Base-by-base conservation (phyloP, 345 rosid species). In the Brassica napus region DNA sequence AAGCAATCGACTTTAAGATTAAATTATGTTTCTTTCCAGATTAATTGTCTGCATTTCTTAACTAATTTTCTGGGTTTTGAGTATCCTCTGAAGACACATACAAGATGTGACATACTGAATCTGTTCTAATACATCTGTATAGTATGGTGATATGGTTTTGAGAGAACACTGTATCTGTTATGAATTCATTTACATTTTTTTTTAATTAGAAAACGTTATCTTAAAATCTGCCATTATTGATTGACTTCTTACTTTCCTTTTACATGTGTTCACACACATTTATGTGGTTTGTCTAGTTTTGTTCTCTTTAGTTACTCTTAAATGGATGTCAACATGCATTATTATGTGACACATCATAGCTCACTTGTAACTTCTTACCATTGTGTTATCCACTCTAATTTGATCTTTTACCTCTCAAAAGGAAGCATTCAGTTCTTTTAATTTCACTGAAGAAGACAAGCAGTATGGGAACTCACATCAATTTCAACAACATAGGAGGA, bases 401-500 rank as follows among this genome's bases (percentile, higher is more conserved):
- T 15, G 6, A 11, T 71, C 30, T 54, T 4, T 55, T 37, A 65
- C 58, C 72, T 78, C 47, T 57, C 59, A 54, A 63, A 34, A 26
- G 42, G 39, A 52, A 77, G 76, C 14, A 34, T n/a, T 12, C 18
- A 16, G 28, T 3, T 54, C 8, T 24, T 60, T 31, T 3, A 28
- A 28, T 28, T 28, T 28, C 30, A 28, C 30, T 69, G 54, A 68
- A 65, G 16, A 26, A 69, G 49, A 39, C 63, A 57, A 79, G 59
- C 59, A 79, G n/a, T 37, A 79, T 79, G 82, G 94, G 89, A 16
- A 86, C 94, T 79, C 83, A 86, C 69, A 63, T 90, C 84, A 88
- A 88, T 84, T 95, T 85, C 90, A 90, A 83, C 84, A 86, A 80
- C 88, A 77, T 89, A 68, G 78, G 73, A 58, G 80, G 75, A 61